phyloP scores from a whole-genome alignment of 2,329 filamentous ascomycete species.

The Aspergillus melleus region DNA sequence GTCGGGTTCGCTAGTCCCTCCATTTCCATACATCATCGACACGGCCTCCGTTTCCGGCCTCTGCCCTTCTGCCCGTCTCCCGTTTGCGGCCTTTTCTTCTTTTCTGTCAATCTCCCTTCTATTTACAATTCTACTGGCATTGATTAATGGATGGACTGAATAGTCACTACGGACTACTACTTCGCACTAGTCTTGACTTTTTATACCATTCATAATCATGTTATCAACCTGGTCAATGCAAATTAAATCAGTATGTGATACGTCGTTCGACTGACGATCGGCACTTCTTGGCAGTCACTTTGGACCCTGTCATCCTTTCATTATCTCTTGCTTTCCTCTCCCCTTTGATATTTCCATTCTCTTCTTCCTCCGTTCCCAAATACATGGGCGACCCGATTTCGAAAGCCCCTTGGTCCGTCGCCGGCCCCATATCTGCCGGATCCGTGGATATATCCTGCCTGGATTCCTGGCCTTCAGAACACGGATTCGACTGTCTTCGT shows the following conservation, averaged over 20 bases:
- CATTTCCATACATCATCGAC: no score
- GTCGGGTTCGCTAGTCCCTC: conserved; percentile 21
- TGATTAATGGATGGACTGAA: no score
- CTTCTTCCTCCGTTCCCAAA: neutral
- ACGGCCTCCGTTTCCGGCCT: no score
- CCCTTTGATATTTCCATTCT: neutral
- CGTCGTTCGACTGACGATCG: neutral
- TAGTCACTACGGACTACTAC: no score
- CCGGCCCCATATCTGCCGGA: neutral
- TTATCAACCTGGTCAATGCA: no score
- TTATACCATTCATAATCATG: no score
- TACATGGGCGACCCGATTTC: neutral
- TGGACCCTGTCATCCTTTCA: neutral
- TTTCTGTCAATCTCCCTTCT: neutral
- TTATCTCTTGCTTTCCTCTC: neutral
- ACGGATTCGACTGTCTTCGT: no score
- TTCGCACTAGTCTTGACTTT: no score
- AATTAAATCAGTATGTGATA: neutral
- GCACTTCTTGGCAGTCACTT: neutral
- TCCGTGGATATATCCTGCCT: neutral
- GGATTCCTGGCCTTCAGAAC: neutral
- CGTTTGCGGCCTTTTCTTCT: neutral
- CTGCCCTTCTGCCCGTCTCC: neutral
- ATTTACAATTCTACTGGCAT: neutral
- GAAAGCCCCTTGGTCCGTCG: neutral